Evolutionary conservation across 495 filamentous ascomycete genomes (phyloP), one percentile per base, ranked within the genome.

Genomic region (Daldinia decipiens): DNA sequence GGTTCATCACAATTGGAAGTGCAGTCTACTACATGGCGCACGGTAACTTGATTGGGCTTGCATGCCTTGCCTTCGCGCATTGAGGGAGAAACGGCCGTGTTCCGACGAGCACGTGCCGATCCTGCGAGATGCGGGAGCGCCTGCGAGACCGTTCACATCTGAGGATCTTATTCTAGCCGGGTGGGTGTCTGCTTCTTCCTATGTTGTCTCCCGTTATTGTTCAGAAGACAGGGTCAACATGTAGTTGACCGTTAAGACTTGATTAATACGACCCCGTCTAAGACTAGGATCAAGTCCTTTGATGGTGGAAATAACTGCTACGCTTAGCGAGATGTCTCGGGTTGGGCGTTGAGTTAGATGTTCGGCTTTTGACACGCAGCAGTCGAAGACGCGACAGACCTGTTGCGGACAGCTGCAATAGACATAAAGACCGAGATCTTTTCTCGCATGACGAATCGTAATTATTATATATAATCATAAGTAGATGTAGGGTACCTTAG

Each of bases 81-180:
- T 38, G 47, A 47, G 47, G 29, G 53, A 38, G 17, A 27, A 61
- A 27, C 43, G 5, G 43, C 27, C 11, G 53, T 72, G 70, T 51
- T 47, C 9, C n/a, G 21, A 3, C 17, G 27, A 53, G 56, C 70
- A 68, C 64, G 61, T 72, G 65, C 58, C 50, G 65, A 56, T 61
- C 21, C 36, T 65, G 70, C 65, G 56, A 65, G 50, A 62, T 65
- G 61, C 70, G 70, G 70, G 58, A 68, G 60, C 60, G 59, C 55
- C 70, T 65, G 70, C 61, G 26, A 24, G 32, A 51, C 45, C n/a
- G 31, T 32, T 38, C 52, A 52, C n/a, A 51, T n/a, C 15, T n/a
- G 17, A 47, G 51, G 56, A 57, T 24, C 40, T 53, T 72, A 47
- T 72, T 68, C 65, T 36, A 55, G 32, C 53, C 57, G 55, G 12